Conservation (phyloP, 257 asterid species). For the Vinca minor region DNA sequence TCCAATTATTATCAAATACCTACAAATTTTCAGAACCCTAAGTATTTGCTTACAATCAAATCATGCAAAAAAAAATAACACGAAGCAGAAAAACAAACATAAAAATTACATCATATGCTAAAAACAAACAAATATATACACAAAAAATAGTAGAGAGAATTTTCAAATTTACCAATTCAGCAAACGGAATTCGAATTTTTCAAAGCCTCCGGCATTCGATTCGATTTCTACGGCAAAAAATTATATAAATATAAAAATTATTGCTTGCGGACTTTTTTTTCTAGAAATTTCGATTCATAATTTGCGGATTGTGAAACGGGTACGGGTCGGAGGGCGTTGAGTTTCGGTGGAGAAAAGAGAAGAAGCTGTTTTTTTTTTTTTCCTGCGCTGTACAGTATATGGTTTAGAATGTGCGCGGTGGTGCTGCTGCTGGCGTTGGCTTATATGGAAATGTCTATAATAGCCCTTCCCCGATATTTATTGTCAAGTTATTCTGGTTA, state of each 20-base stretch:
- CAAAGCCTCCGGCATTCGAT: background rate
- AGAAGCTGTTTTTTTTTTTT: too few relatives aligned
- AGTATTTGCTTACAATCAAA: background rate
- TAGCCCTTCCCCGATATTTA: too few relatives aligned
- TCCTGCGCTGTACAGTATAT: too few relatives aligned
- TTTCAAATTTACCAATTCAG: background rate
- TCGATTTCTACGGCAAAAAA: background rate
- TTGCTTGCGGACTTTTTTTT: background rate
- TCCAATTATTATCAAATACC: background rate
- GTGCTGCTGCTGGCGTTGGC: too few relatives aligned
- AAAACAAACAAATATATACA: background rate
- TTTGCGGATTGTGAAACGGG: background rate
- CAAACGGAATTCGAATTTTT: background rate
- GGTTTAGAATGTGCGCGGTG: too few relatives aligned
- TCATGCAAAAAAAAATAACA: too few relatives aligned
- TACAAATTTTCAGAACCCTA: slow-evolving; percentile 3
- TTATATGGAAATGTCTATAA: too few relatives aligned
- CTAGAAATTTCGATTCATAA: background rate
- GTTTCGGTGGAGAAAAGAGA: too few relatives aligned
- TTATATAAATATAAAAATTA: too few relatives aligned
- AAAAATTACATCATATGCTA: background rate
- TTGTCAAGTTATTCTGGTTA: too few relatives aligned
- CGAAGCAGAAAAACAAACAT: background rate
- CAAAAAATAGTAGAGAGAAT: background rate
- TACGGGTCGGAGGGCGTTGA: background rate